Evolutionary conservation across 2,329 filamentous ascomycete species (phyloP).

Genomic region (Trichophyton equinum): DNA sequence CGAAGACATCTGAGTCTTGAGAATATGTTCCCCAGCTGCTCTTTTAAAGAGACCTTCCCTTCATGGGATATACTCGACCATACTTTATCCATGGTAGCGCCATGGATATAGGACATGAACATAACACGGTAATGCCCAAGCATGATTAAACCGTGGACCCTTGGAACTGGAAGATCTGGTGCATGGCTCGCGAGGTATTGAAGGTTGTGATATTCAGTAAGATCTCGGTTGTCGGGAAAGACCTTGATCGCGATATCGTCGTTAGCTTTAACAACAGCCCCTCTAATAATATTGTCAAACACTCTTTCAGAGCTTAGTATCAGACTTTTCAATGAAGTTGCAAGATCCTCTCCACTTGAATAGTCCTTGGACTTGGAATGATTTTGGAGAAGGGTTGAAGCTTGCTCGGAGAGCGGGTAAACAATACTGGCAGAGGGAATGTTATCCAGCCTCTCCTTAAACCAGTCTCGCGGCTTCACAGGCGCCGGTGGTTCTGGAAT

Average conservation of each 20-base stretch:
- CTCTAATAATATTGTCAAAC: constrained; percentile 16
- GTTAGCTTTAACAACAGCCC: constrained; percentile 17
- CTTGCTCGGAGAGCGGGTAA: constrained; percentile 17
- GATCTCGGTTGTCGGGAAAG: constrained; percentile 13
- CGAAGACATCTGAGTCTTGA: constrained; percentile 14
- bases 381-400: constrained; percentile 11
- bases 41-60: constrained; percentile 11
- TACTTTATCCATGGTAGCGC: constrained; percentile 14
- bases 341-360: constrained; percentile 7
- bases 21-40: constrained; percentile 14
- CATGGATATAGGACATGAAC: constrained; percentile 21
- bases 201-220: constrained; percentile 20
- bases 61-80: constrained; percentile 17
- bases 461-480: constrained; percentile 11
- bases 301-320: constrained; percentile 17
- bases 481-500: neutral
- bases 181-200: constrained; percentile 17
- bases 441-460: constrained; percentile 15
- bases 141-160: constrained; percentile 18
- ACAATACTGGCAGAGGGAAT: constrained; percentile 16
- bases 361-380: neutral
- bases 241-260: constrained; percentile 17
- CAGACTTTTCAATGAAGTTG: constrained; percentile 15
- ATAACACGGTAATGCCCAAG: constrained; percentile 17
- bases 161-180: constrained; percentile 20